Conservation (phyloP, 1,139 yeast genomes). For the Lodderomyces metapsilosis region DNA sequence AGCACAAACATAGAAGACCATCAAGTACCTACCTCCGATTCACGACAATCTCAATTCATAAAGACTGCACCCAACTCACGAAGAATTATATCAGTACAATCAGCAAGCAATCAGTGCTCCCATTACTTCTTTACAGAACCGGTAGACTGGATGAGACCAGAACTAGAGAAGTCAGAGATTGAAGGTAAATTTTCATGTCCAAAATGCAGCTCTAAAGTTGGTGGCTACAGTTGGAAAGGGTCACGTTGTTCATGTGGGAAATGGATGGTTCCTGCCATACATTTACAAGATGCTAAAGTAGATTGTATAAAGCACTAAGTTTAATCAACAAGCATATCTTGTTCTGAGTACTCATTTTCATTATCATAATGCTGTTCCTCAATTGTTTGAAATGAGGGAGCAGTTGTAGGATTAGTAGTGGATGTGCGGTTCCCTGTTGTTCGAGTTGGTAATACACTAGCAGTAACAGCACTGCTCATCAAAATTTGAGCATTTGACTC, state of each 20-base stretch:
- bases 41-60: slow-evolving; percentile 61
- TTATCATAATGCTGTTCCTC: slow-evolving; percentile 12
- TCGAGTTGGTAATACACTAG: slow-evolving; percentile 15
- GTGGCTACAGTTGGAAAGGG: slow-evolving; percentile 95
- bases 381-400: slow-evolving; percentile 11
- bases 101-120: slow-evolving; percentile 67
- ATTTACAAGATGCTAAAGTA: slow-evolving; percentile 75
- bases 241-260: slow-evolving; percentile 91
- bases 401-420: slow-evolving; percentile 23
- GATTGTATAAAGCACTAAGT: slow-evolving; percentile 49
- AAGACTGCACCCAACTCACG: slow-evolving; percentile 61
- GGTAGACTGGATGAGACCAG: slow-evolving; percentile 84
- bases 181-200: slow-evolving; percentile 90
- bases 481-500: slow-evolving; percentile 19
- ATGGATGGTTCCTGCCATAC: slow-evolving; percentile 95
- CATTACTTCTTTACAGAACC: slow-evolving; percentile 83
- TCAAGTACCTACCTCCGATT: slow-evolving; percentile 56
- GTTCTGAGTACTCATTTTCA: slow-evolving; percentile 28
- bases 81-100: slow-evolving; percentile 51
- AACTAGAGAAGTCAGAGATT: slow-evolving; percentile 62
- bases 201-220: slow-evolving; percentile 77
- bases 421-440: slow-evolving; percentile 19
- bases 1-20: slow-evolving; percentile 55
- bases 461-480: slow-evolving; percentile 20
- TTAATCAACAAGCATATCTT: slow-evolving; percentile 38